Conservation (phyloP, 768 basidiomycete species). For the Daedaleopsis sinensis region DNA sequence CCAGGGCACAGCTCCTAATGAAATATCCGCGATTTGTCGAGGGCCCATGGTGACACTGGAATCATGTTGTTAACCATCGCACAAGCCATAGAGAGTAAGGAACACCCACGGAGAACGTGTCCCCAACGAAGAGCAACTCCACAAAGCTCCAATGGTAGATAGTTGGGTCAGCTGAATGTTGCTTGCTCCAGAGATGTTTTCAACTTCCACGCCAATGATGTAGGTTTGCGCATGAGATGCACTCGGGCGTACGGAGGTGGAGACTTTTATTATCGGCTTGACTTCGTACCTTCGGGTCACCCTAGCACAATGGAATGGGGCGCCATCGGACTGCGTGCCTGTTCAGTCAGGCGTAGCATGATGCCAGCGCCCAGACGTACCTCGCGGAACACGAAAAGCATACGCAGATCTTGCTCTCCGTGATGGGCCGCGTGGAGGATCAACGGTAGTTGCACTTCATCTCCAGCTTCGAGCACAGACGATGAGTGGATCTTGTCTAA, state of each 20-base stretch:
- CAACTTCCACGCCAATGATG: constrained; percentile 55
- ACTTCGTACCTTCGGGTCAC: constrained; percentile 62
- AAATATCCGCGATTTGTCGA: constrained; percentile 48
- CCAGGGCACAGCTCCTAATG: constrained; percentile 47
- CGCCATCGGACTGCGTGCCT: constrained; percentile 31
- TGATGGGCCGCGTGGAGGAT: constrained; percentile 52
- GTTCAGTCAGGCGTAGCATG: background rate
- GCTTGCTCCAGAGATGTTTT: constrained; percentile 48
- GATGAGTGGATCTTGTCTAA: constrained; percentile 33
- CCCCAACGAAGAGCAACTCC: constrained; percentile 54
- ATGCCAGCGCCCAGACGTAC: constrained; percentile 36
- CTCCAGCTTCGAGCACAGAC: constrained; percentile 46
- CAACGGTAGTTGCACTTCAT: constrained; percentile 53
- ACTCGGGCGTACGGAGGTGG: constrained; percentile 54
- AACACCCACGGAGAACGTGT: constrained; percentile 46
- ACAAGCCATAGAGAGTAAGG: background rate
- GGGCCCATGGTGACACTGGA: constrained; percentile 48
- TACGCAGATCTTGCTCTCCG: constrained; percentile 53
- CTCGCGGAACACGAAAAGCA: constrained; percentile 72
- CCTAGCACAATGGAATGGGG: constrained; percentile 60
- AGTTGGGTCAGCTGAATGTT: constrained; percentile 58
- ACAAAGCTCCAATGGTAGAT: constrained; percentile 66
- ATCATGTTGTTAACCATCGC: background rate
- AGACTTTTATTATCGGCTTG: constrained; percentile 56
- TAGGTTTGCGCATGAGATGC: constrained; percentile 52